Percentiles rank a stretch among this genome's conserved stretches.
Conservation (phyloP, 768 basidiomycete species). For the Xanthoconium stramineum region DNA sequence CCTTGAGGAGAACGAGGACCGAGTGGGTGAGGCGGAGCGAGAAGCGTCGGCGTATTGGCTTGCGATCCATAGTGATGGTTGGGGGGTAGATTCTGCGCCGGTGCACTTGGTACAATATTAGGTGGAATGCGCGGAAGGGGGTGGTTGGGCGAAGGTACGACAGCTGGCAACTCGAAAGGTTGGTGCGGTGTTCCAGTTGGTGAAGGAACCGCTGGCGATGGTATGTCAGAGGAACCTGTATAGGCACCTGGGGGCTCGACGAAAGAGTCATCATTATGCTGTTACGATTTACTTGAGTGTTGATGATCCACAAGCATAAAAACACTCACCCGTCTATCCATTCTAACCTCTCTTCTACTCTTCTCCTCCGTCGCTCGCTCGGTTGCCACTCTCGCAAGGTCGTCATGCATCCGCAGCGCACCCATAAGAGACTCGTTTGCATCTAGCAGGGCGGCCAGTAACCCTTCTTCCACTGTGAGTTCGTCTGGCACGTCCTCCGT, state of each 20-base stretch:
- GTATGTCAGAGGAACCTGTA: slow-evolving; percentile 29
- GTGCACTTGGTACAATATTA: slow-evolving; percentile 18
- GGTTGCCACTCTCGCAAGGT: slow-evolving; percentile 64
- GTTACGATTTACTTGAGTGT: not conserved
- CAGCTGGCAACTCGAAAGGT: slow-evolving; percentile 29
- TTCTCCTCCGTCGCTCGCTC: slow-evolving; percentile 58
- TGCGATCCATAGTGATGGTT: slow-evolving; percentile 26
- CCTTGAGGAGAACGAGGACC: slow-evolving; percentile 66
- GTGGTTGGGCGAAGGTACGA: slow-evolving; percentile 32
- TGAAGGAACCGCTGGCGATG: slow-evolving; percentile 26
- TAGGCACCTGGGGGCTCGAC: slow-evolving; percentile 18
- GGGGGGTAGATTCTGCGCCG: slow-evolving; percentile 10
- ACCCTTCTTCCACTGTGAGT: slow-evolving; percentile 67
- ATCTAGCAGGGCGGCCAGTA: slow-evolving; percentile 67
- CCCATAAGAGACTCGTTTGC: slow-evolving; percentile 71
- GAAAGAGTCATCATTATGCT: slow-evolving; percentile 27
- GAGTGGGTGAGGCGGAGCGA: slow-evolving; percentile 69
- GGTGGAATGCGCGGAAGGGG: slow-evolving; percentile 39
- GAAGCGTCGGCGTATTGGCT: slow-evolving; percentile 31
- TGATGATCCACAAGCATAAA: slow-evolving; percentile 16
- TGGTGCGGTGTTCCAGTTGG: slow-evolving; percentile 32
- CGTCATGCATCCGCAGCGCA: slow-evolving; percentile 72
- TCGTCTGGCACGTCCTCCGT: slow-evolving; percentile 38
- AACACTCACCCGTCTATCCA: slow-evolving; percentile 58
- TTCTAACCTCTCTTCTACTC: slow-evolving; percentile 63